Evolutionary conservation across 495 filamentous ascomycete species (phyloP).

Genomic region (Penicillium longicatenatum): DNA sequence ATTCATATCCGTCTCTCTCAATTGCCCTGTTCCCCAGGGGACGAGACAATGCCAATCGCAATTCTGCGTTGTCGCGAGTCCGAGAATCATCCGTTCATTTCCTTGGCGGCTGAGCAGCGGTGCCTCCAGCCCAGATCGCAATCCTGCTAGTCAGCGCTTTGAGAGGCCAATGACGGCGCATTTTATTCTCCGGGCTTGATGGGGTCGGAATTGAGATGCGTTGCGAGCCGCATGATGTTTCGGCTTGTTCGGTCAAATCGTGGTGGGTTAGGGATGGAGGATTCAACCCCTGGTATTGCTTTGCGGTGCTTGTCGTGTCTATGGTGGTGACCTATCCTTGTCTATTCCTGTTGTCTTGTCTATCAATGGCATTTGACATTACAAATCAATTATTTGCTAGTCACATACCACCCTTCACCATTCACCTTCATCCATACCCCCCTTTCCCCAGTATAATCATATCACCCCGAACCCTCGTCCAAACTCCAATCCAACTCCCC

Average conservation of each 20-base stretch:
- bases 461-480: background rate
- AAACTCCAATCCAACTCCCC: conserved; percentile 2
- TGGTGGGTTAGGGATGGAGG: too few species aligned
- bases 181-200: conserved; percentile 25
- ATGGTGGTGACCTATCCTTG: background rate
- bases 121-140: conserved; percentile 55
- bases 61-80: background rate
- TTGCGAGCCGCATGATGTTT: conserved; percentile 20
- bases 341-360: background rate
- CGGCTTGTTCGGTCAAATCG: background rate
- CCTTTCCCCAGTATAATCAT: background rate
- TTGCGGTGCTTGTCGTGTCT: background rate
- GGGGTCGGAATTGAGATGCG: conserved; percentile 13
- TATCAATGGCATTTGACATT: background rate
- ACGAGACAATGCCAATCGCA: background rate
- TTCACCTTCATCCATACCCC: too few species aligned
- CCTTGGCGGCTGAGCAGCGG: conserved; percentile 8
- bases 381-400: too few species aligned
- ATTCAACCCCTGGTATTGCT: too few species aligned
- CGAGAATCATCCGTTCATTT: background rate
- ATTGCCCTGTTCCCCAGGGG: background rate
- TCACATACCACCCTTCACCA: too few species aligned
- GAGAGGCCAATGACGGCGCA: conserved; percentile 31
- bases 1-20: too few species aligned
- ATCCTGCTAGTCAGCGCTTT: conserved; percentile 40